Conservation (phyloP, 1,284 basidiomycete genomes). For the Sphaerobolus stellatus region DNA sequence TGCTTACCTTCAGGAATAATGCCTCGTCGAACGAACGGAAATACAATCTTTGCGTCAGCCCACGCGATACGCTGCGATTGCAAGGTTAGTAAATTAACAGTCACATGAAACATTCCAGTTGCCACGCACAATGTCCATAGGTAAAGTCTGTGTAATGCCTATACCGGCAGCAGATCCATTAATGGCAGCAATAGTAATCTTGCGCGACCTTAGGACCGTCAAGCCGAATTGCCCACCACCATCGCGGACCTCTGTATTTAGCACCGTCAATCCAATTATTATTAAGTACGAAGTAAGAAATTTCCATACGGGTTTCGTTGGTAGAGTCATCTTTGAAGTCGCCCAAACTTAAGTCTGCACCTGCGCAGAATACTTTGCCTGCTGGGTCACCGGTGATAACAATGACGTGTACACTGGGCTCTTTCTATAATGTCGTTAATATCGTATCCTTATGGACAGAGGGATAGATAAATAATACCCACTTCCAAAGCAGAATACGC, state of each 20-base stretch:
- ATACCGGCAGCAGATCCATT: constrained; percentile 48
- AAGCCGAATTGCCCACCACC: constrained; percentile 47
- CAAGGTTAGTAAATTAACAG: not conserved
- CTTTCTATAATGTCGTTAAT: constrained; percentile 52
- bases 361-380: constrained; percentile 54
- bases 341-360: constrained; percentile 32
- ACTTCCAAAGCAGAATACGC: not conserved
- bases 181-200: constrained; percentile 56
- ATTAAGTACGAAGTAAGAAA: not conserved
- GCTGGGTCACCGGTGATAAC: constrained; percentile 51
- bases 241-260: constrained; percentile 46
- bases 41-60: constrained; percentile 2
- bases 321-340: too few relatives aligned
- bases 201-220: constrained; percentile 51
- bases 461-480: not conserved
- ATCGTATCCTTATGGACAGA: constrained; percentile 44
- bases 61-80: constrained; percentile 27
- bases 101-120: constrained; percentile 24
- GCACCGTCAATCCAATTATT: not conserved
- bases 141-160: constrained; percentile 5
- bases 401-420: constrained; percentile 51
- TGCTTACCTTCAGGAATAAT: constrained; percentile 3
- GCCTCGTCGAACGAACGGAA: not conserved
- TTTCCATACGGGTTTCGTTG: constrained; percentile 35
- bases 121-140: constrained; percentile 5